These are phyloP conservation scores for Penicillium sp. DNA, from an alignment of 2,329 filamentous ascomycete genomes.

Conservation along the genomic window DNA sequence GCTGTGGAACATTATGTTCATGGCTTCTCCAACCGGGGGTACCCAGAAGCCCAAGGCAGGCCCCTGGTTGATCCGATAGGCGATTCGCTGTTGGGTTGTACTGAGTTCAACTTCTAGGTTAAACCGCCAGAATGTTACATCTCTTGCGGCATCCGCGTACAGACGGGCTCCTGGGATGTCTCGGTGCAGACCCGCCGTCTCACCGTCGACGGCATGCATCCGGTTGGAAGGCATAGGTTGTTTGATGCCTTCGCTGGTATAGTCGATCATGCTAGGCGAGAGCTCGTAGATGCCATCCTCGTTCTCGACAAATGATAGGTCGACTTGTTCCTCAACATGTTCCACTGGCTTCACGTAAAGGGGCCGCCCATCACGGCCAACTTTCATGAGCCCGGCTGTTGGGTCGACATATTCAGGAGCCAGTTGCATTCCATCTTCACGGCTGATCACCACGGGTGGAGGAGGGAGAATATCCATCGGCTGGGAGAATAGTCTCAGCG, in stretches of 20 bases:
- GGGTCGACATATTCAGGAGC: conserved; percentile 82
- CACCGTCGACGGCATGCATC: conserved; percentile 61
- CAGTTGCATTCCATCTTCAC: conserved; percentile 58
- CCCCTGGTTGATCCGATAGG: conserved; percentile 91
- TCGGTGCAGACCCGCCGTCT: conserved; percentile 75
- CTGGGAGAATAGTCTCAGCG: conserved; percentile 79
- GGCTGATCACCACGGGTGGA: conserved; percentile 67
- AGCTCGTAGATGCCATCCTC: conserved; percentile 80
- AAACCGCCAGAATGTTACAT: conserved; percentile 95
- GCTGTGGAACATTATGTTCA: conserved; percentile 99
- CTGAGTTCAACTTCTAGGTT: conserved; percentile 88
- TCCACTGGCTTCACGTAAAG: conserved; percentile 89
- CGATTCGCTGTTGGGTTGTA: conserved; percentile 75
- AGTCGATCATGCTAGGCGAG: conserved; percentile 48
- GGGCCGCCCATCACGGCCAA: conserved; percentile 79
- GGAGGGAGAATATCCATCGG: conserved; percentile 78
- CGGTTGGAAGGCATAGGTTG: conserved; percentile 50
- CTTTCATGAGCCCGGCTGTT: conserved; percentile 79
- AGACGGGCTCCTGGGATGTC: conserved; percentile 80
- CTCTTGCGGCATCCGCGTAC: conserved; percentile 78
- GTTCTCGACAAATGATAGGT: conserved; percentile 75
- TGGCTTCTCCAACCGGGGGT: conserved; percentile 74
- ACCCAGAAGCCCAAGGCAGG: conserved; percentile 93
- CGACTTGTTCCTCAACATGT: conserved; percentile 71
- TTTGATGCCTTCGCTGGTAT: conserved; percentile 37